These are phyloP conservation scores for Echium plantagineum DNA, from an alignment of 257 asterid genomes.

Conservation along the genomic window DNA sequence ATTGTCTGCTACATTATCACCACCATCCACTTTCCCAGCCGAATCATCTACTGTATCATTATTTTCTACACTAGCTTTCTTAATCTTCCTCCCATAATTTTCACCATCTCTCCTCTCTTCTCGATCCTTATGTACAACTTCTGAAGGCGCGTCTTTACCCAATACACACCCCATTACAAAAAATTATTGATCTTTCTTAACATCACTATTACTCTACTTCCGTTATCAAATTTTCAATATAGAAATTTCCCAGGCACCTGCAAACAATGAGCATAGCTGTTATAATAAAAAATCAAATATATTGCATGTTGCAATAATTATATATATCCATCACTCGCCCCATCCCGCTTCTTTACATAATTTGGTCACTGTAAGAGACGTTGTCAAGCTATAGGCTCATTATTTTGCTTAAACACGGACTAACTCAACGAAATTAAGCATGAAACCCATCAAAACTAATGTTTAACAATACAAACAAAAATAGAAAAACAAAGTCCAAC, in stretches of 20 bases:
- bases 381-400: too few relatives aligned
- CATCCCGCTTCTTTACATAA: neutral
- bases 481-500: too few relatives aligned
- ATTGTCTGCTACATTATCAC: conserved; percentile 13
- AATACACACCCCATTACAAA: conserved; percentile 37
- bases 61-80: conserved; percentile 15
- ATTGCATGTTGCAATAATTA: neutral
- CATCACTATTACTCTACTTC: conserved; percentile 17
- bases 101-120: conserved; percentile 20
- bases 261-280: conserved; percentile 1
- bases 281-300: neutral
- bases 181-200: conserved; percentile 26
- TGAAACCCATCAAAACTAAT: neutral
- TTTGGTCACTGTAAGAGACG: too few relatives aligned
- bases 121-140: conserved; percentile 18
- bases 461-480: too few relatives aligned
- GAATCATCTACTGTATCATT: conserved; percentile 18
- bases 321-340: neutral
- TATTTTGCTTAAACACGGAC: neutral
- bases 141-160: conserved; percentile 31
- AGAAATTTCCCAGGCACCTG: neutral
- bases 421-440: neutral
- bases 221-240: conserved; percentile 7
- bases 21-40: conserved; percentile 12
- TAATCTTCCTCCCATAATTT: conserved; percentile 21